Conservation (phyloP, 805 yeast species). For the Ogataea neopini region DNA sequence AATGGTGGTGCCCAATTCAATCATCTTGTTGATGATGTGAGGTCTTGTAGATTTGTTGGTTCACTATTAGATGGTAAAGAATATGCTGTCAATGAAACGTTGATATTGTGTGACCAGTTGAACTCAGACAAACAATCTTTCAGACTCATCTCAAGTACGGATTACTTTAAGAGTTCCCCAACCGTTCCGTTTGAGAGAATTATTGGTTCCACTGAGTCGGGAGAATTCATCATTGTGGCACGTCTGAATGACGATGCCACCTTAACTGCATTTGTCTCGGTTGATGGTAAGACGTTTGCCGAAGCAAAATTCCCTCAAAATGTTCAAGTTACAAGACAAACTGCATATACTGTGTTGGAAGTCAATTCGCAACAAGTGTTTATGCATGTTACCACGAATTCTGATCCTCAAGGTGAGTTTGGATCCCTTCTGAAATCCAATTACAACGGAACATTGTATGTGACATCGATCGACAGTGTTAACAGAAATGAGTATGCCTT, state of each 20-base stretch:
- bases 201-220: constrained; percentile 73
- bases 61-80: constrained; percentile 41
- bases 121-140: constrained; percentile 29
- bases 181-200: constrained; percentile 52
- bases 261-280: constrained; percentile 70
- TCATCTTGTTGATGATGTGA: constrained; percentile 51
- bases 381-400: constrained; percentile 75
- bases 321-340: constrained; percentile 57
- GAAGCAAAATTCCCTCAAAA: constrained; percentile 76
- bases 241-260: constrained; percentile 49
- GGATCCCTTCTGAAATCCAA: constrained; percentile 88
- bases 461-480: constrained; percentile 63
- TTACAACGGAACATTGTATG: constrained; percentile 87
- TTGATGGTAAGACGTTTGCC: constrained; percentile 76
- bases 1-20: constrained; percentile 70
- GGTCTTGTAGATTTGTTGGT: constrained; percentile 69
- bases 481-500: constrained; percentile 73
- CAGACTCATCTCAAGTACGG: constrained; percentile 46
- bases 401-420: constrained; percentile 51
- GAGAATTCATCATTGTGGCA: constrained; percentile 75
- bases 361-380: constrained; percentile 71
- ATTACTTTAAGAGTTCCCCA: constrained; percentile 47
- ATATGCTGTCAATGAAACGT: constrained; percentile 40
- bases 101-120: constrained; percentile 64
- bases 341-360: constrained; percentile 79